Base-by-base conservation (phyloP, 345 rosid genomes). In the Clarkia xantiana region DNA sequence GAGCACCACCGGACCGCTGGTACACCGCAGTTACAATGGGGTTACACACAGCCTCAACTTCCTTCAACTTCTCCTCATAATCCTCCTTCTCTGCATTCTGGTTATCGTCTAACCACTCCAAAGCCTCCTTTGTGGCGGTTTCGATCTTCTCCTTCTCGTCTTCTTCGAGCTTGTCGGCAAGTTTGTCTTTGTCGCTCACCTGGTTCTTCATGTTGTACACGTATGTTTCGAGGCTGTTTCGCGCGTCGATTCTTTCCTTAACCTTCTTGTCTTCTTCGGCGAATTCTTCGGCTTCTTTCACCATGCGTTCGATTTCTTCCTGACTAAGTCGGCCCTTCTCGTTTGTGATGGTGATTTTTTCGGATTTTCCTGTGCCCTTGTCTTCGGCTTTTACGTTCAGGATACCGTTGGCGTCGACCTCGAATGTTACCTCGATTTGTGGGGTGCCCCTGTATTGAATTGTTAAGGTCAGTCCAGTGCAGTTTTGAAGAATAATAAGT, bases 201-300 rank as follows among this genome's bases (percentile, higher is more conserved):
- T 86, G 95, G 84, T 83, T 90, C 63, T 83, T 90, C 97, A 90
- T 79, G 94, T 90, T 90, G 72, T 86, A 86, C 10, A 83, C 53
- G 6, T 90, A 90, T 0, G 96, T 86, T 67, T 90, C 97, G 0
- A 90, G 70, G 60, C 84, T 55, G 74, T 90, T 90, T 12, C 97
- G 87, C 0, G 97, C 94, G 44, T 90, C 97, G 4, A 90, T 81
- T 55, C 52, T 86, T 72, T 90, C 97, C 76, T 86, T 83, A 46
- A 86, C 84, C 68, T 79, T 86, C 78, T 81, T 90, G 72, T 90
- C 97, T 62, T 86, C 97, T 69, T 90, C 97, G 0, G 97, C 94
- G 19, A 83, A 90, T 62, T 90, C 97, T 43, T 90, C 96, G 0
- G 96, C 97, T 62, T 90, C 97, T 0, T 70, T 74, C 8, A 90